Conservation (phyloP, 1,284 basidiomycete genomes). For the Thelephora terrestris region DNA sequence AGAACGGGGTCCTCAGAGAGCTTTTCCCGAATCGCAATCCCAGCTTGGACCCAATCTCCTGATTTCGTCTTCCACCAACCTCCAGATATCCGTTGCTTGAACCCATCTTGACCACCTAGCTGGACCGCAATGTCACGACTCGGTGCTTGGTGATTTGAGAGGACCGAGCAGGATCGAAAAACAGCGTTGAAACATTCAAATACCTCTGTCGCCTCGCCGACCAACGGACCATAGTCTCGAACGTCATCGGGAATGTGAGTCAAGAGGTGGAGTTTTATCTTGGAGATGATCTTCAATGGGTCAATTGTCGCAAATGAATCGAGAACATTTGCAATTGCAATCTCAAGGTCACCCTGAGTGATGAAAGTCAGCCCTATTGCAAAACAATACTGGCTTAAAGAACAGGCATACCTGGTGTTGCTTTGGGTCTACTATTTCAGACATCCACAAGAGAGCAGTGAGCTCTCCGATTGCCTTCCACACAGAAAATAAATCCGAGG, state of each 20-base stretch:
- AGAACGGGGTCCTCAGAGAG: too few relatives aligned
- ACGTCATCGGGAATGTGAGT: slow-evolving; percentile 17
- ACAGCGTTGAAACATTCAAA: slow-evolving; percentile 40
- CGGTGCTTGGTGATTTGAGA: slow-evolving; percentile 32
- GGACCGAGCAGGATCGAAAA: slow-evolving; percentile 29
- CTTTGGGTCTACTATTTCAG: slow-evolving; percentile 24
- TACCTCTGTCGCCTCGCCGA: slow-evolving; percentile 25
- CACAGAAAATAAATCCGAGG: too few relatives aligned
- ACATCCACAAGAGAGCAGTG: slow-evolving; percentile 25
- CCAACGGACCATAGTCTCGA: slow-evolving; percentile 17
- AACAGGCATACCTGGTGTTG: slow-evolving; percentile 20
- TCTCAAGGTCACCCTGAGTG: slow-evolving; percentile 8
- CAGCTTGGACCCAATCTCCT: too few relatives aligned
- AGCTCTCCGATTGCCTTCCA: slow-evolving; percentile 24
- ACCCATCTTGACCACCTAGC: too few relatives aligned
- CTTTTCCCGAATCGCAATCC: too few relatives aligned
- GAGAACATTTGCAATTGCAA: slow-evolving; percentile 13
- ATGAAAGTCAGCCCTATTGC: too few relatives aligned
- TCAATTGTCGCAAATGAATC: slow-evolving; percentile 12
- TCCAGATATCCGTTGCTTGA: too few relatives aligned
- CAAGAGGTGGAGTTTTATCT: slow-evolving; percentile 23
- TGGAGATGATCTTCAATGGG: slow-evolving; percentile 17
- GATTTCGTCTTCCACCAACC: too few relatives aligned
- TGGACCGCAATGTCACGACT: too few relatives aligned
- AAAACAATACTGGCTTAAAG: too few relatives aligned